Conservation (phyloP, 2,329 filamentous ascomycete species). For the Exserohilum turcica region DNA sequence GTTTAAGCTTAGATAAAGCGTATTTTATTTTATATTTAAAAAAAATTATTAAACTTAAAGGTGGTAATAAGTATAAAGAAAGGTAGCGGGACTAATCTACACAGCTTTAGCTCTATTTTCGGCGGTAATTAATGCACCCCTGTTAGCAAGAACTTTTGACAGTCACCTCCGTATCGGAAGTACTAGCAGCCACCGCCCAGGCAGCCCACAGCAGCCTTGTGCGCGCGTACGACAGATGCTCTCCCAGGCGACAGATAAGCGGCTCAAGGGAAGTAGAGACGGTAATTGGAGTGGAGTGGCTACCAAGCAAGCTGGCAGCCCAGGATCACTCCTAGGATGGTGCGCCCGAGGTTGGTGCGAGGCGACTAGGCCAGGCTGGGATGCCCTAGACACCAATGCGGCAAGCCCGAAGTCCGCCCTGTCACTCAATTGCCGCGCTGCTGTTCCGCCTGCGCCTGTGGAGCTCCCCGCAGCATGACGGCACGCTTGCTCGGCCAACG, state of each 20-base stretch:
- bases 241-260: not conserved
- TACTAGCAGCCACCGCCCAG: too few relatives aligned
- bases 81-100: too few relatives aligned
- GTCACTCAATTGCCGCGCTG: constrained; percentile 31
- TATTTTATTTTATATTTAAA: too few relatives aligned
- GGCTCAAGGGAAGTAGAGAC: constrained; percentile 8
- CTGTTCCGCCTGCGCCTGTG: constrained; percentile 25
- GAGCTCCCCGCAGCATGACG: constrained; percentile 35
- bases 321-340: not conserved
- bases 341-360: constrained; percentile 6
- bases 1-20: too few relatives aligned
- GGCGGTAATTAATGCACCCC: too few relatives aligned
- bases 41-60: too few relatives aligned
- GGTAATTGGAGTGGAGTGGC: constrained; percentile 14
- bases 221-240: not conserved
- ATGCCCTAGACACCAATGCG: not conserved
- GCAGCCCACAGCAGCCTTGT: not conserved
- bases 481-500: constrained; percentile 25
- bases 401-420: constrained; percentile 8
- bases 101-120: too few relatives aligned
- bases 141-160: too few relatives aligned
- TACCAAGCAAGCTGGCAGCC: constrained; percentile 2
- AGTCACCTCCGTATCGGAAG: too few relatives aligned
- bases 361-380: not conserved
- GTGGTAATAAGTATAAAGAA: too few relatives aligned